A percentile compares a stretch with the other conserved stretches of the same genome.
These are phyloP conservation scores for Aspergillus flavus DNA, from an alignment of 2,329 filamentous ascomycete species.

Conservation along the genomic window DNA sequence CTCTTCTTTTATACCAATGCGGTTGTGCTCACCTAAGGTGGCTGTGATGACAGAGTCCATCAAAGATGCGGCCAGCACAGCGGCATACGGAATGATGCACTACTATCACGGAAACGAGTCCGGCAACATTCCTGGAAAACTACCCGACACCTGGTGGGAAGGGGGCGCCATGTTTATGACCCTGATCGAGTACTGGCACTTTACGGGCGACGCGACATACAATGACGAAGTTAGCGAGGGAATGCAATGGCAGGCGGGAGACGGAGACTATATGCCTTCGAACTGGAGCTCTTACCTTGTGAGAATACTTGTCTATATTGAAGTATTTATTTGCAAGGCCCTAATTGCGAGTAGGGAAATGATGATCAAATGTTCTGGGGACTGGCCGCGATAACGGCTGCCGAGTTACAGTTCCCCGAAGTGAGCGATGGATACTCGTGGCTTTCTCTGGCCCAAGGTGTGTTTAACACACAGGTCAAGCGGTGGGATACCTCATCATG, in stretches of 20 bases:
- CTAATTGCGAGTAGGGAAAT: slow-evolving; percentile 53
- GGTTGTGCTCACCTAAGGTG: neutral
- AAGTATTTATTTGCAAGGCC: too few species aligned
- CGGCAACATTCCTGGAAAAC: slow-evolving; percentile 54
- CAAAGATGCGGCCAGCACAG: slow-evolving; percentile 43
- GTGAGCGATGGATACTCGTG: slow-evolving; percentile 49
- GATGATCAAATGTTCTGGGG: slow-evolving; percentile 75
- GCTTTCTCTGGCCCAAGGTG: slow-evolving; percentile 65
- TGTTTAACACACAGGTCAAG: slow-evolving; percentile 70
- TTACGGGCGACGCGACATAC: slow-evolving; percentile 66
- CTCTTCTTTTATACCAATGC: too few species aligned
- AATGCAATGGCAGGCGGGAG: slow-evolving; percentile 37
- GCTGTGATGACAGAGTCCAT: slow-evolving; percentile 38
- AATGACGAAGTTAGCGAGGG: slow-evolving; percentile 57
- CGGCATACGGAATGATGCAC: slow-evolving; percentile 53
- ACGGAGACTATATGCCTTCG: slow-evolving; percentile 41
- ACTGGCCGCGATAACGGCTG: slow-evolving; percentile 67
- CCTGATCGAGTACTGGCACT: slow-evolving; percentile 70
- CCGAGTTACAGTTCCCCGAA: slow-evolving; percentile 65
- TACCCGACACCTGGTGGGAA: slow-evolving; percentile 78
- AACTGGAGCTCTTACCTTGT: slow-evolving; percentile 40
- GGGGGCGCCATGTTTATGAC: slow-evolving; percentile 69
- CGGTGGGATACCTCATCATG: slow-evolving; percentile 73
- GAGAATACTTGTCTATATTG: neutral
- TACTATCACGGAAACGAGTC: slow-evolving; percentile 57